Evolutionary conservation across 768 basidiomycete genomes (phyloP).

Genomic region (Trametes maxima): DNA sequence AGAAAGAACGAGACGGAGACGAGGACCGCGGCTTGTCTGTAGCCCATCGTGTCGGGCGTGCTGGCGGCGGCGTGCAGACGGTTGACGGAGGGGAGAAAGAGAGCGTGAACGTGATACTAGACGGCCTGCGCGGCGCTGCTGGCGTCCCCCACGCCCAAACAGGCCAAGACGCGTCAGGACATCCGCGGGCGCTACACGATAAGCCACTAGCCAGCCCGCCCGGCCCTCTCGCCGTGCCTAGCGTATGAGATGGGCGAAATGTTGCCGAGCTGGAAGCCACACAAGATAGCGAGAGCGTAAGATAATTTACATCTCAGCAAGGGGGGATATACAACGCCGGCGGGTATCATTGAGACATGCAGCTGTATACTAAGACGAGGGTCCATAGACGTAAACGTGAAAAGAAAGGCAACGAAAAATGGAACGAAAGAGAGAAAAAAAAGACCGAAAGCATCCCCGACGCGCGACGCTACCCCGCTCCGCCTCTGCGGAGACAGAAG

Average conservation of each 20-base stretch:
- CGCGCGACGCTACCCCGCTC: conserved; percentile 1
- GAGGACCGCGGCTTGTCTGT: conserved; percentile 86
- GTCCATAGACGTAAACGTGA: conserved; percentile 16
- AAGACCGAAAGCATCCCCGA: background rate
- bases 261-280: too few species aligned
- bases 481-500: conserved; percentile 7
- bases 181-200: conserved; percentile 1
- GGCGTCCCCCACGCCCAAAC: conserved; percentile 6
- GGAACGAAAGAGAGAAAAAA: background rate
- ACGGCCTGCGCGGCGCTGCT: conserved; percentile 12
- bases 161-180: conserved; percentile 5
- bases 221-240: background rate
- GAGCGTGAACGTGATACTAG: background rate
- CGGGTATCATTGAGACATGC: conserved; percentile 23
- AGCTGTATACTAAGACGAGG: conserved; percentile 19
- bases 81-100: background rate
- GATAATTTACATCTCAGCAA: conserved; percentile 21
- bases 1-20: conserved; percentile 89
- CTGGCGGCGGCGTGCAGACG: conserved; percentile 10
- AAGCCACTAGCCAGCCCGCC: conserved; percentile 7
- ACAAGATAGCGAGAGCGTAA: background rate
- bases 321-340: conserved; percentile 20
- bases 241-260: background rate
- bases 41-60: conserved; percentile 61
- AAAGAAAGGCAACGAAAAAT: background rate